Base-by-base conservation (phyloP, 164 flowering plant species). In the Macadamia integrifolia region DNA sequence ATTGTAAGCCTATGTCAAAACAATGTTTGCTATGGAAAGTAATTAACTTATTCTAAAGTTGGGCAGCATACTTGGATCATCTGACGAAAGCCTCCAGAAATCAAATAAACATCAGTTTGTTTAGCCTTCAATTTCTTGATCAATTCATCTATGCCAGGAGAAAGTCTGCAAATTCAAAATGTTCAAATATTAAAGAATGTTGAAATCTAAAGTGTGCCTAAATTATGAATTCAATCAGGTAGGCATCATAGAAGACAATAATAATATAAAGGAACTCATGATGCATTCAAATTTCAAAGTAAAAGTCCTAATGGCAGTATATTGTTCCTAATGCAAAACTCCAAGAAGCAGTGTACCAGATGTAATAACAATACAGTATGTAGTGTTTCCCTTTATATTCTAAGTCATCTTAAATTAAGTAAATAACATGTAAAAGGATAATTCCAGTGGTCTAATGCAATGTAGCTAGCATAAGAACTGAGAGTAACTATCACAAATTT, bases 21-120 rank as follows among this genome's bases (percentile, higher is more conserved):
- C 23, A 23, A 23, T 23, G 40, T 35, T 35, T 35, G 3, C 40
- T 5, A 35, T 5, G 3, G 40, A 35, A 35, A 35, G 0, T 0
- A 35, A 35, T 35, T 35, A 4, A 46, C 50, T 46, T 1, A 8
- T 55, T 59, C 9, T n/a, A 18, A 42, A 69, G 66, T 64, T 56
- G 32, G 60, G 65, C 17, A 50, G 31, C 81, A 66, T 88, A 95
- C 98, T 66, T 92, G 79, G 77, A 95, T 95, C 98, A 95, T 95
- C 79, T 95, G 99, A 62, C 97, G 92, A 66, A 95, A 92, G 69
- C 99, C 99, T 76, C 99, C 99, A 60, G 99, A 95, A 65, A 95
- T 72, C 68, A 92, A 76, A 79, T 91, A 91, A 35, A 92, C 92
- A 64, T 78, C 73, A 9, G 64, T 85, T 40, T 81, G 78, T 15